Base-by-base conservation (phyloP, 2,329 filamentous ascomycete species). In the Ascochyta fabae region DNA sequence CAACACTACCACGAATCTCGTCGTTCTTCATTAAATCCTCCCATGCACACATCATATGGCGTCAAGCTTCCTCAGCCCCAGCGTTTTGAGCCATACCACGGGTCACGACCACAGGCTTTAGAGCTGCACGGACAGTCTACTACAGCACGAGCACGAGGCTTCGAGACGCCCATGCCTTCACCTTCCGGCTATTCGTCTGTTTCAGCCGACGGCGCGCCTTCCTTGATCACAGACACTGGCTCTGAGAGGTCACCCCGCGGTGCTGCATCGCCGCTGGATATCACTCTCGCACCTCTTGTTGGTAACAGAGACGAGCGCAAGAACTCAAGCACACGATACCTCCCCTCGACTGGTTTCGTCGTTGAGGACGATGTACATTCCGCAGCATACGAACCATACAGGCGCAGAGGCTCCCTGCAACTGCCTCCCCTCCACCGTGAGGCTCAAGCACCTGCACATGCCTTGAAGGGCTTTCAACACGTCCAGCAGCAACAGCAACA, bases 211-310 rank as follows among this genome's bases (percentile, higher is more conserved):
- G 80, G 81, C 27, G 85, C 87, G 4, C 88, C 88, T 6, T 90
- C 88, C 1, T 81, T 91, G 59, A 81, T 90, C 45, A 92, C 90
- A 0, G 91, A 95, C 71, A 77, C 71, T 44, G 80, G 79, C 19
- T 81, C 79, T 24, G 75, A 78, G 58, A 77, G 79, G 44, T 81
- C 79, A 42, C 79, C 79, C 22, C 75, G 76, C 47, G 74, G 76
- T 50, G 76, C 76, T 24, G 72, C 75, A n/a, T 81, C 79, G 3
- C 77, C 76, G 15, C 75, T 80, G n/a, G 79, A 81, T 59, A 75
- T 80, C 31, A 71, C 71, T 12, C 66, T 75, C 15, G 71, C 72
- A 31, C 74, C 74, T 31, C 57, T 76, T 13, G 69, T 75, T 2
- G 73, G 73, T 24, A 62, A 64, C 31, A 61, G 74, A n/a, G 69